A percentile compares a stretch with the other conserved stretches of the same genome.
Conservation (phyloP, 73 alveolate species). For the Paramecium biaurelia region DNA sequence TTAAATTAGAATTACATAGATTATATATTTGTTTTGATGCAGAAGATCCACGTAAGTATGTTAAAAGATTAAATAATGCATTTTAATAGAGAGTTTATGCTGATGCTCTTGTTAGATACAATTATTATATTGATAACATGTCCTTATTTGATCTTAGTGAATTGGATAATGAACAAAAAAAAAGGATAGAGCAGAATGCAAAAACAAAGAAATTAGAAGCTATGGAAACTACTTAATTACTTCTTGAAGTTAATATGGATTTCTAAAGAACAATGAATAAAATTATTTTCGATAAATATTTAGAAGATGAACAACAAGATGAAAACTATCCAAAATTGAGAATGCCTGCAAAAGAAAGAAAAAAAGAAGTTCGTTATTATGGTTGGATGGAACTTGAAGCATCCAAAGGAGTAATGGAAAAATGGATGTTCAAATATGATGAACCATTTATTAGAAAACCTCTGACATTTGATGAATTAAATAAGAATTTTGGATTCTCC, state of each 20-base stretch:
- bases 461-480: conserved; percentile 75
- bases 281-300: conserved; percentile 91
- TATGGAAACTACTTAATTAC: conserved; percentile 72
- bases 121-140: conserved; percentile 88
- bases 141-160: conserved; percentile 85
- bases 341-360: conserved; percentile 69
- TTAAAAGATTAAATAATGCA: conserved; percentile 76
- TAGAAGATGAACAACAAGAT: conserved; percentile 70
- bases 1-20: conserved; percentile 66
- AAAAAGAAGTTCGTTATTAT: conserved; percentile 60
- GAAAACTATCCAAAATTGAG: conserved; percentile 57
- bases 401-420: conserved; percentile 58
- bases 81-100: conserved; percentile 69
- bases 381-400: conserved; percentile 79
- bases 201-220: conserved; percentile 59
- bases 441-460: conserved; percentile 78
- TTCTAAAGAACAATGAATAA: conserved; percentile 97
- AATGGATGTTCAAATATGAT: conserved; percentile 49
- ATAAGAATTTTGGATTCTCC: conserved; percentile 84
- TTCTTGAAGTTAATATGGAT: conserved; percentile 82
- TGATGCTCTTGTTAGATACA: conserved; percentile 69
- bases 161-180: conserved; percentile 80
- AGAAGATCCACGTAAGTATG: conserved; percentile 85
- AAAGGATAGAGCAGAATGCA: conserved; percentile 72
- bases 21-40: conserved; percentile 77